A percentile compares a stretch with the other conserved stretches of the same genome.
These are phyloP conservation scores for Fusarium poae DNA, from an alignment of 2,329 filamentous ascomycete genomes.

Conservation along the genomic window DNA sequence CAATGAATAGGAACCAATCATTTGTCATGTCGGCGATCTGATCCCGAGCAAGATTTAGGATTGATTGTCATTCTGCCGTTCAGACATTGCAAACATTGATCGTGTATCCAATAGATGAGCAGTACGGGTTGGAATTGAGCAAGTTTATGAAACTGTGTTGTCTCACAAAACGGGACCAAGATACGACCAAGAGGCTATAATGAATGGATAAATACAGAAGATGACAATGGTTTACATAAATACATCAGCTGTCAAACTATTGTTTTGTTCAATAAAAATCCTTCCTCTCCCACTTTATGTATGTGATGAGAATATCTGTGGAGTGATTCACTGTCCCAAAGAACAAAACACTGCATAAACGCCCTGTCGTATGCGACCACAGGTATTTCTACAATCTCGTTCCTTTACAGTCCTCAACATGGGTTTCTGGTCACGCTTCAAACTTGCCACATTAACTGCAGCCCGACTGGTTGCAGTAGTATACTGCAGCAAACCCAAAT, in stretches of 20 bases:
- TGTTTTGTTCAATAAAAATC: neutral
- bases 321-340: neutral
- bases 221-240: too few species aligned
- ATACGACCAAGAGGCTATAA: neutral
- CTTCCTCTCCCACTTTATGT: neutral
- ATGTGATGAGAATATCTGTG: neutral
- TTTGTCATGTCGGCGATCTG: rapidly evolving
- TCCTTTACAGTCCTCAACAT: neutral
- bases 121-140: neutral
- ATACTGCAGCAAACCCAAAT: neutral
- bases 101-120: neutral
- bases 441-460: neutral
- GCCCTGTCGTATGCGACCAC: neutral
- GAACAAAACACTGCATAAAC: neutral
- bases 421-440: neutral
- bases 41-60: too few species aligned
- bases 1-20: neutral
- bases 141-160: neutral
- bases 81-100: neutral
- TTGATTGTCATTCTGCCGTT: neutral
- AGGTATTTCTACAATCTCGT: neutral
- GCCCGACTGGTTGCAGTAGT: neutral
- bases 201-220: neutral
- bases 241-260: neutral
- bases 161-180: neutral